phyloP scores from a whole-genome alignment of 805 yeast genomes.

The Torulaspora maleeae region DNA sequence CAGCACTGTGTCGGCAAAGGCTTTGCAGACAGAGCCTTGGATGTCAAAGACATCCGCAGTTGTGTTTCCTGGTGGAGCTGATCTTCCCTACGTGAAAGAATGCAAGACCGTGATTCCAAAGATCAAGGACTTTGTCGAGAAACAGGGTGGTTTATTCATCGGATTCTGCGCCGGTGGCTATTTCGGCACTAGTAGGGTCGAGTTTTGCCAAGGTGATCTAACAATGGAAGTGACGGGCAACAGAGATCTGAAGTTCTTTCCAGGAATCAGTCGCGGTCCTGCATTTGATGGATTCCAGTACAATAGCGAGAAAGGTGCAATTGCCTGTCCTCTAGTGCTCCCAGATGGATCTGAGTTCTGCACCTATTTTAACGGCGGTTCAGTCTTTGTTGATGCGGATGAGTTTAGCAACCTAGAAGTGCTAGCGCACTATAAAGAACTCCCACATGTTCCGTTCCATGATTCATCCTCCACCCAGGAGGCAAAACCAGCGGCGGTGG shows the following conservation, averaged over 20 bases:
- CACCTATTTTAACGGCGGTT: slow-evolving; percentile 84
- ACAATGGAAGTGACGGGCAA: slow-evolving; percentile 77
- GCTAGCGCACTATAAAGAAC: slow-evolving; percentile 61
- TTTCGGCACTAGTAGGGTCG: slow-evolving; percentile 67
- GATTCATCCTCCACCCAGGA: slow-evolving; percentile 22
- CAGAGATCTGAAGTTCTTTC: slow-evolving; percentile 75
- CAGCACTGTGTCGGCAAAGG: slow-evolving; percentile 55
- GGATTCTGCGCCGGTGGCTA: slow-evolving; percentile 98
- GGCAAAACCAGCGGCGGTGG: slow-evolving; percentile 58
- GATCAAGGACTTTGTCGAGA: slow-evolving; percentile 57
- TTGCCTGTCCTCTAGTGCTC: slow-evolving; percentile 47
- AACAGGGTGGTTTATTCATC: slow-evolving; percentile 72
- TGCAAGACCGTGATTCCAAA: slow-evolving; percentile 67
- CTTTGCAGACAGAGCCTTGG: slow-evolving; percentile 85
- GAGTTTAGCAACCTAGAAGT: slow-evolving; percentile 58
- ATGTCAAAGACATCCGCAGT: slow-evolving; percentile 66
- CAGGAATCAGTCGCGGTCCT: slow-evolving; percentile 79
- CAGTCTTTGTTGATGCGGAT: slow-evolving; percentile 73
- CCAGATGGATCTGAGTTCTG: slow-evolving; percentile 33
- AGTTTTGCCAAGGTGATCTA: slow-evolving; percentile 74
- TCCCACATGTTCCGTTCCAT: slow-evolving; percentile 46
- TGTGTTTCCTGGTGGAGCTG: slow-evolving; percentile 97
- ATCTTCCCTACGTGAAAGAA: slow-evolving; percentile 71
- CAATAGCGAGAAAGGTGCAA: slow-evolving; percentile 70
- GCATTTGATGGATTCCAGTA: slow-evolving; percentile 78